Conservation (phyloP, 148 eudicot species). For the Bassia scoparia region DNA sequence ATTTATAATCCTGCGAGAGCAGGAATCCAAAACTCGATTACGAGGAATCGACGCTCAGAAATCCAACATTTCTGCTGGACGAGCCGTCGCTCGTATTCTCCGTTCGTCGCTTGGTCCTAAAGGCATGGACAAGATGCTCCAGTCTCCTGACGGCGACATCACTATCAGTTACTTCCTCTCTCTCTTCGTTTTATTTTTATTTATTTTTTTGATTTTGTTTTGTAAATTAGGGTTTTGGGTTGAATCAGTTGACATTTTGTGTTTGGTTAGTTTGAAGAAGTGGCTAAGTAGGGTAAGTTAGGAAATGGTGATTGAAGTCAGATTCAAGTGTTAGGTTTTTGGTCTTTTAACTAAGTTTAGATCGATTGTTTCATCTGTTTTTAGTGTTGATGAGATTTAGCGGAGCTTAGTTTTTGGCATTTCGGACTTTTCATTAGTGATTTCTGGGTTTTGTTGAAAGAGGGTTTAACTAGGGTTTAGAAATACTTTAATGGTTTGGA, state of each 20-base stretch:
- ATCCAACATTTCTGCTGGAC: slow-evolving; percentile 81
- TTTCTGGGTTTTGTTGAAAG: not conserved
- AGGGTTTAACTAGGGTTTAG: not conserved
- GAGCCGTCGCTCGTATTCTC: slow-evolving; percentile 82
- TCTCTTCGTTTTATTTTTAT: not conserved
- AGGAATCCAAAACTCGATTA: slow-evolving; percentile 64
- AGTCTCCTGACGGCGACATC: slow-evolving; percentile 93
- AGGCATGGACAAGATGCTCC: slow-evolving; percentile 98
- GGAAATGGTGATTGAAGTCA: not conserved
- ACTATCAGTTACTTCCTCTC: slow-evolving; percentile 56
- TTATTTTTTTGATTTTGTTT: not conserved
- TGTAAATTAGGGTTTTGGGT: not conserved
- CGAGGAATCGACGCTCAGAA: slow-evolving; percentile 93
- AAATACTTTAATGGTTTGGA: not conserved
- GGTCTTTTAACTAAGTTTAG: not conserved
- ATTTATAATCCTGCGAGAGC: slow-evolving; percentile 75
- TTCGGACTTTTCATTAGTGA: too few species aligned
- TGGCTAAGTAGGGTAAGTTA: too few species aligned
- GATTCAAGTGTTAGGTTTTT: slow-evolving; percentile 4
- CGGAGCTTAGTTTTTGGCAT: too few species aligned
- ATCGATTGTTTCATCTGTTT: not conserved
- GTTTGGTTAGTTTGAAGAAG: too few species aligned
- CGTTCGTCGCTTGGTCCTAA: slow-evolving; percentile 94
- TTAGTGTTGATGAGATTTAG: too few species aligned
- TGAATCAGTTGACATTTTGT: too few species aligned